These are phyloP conservation scores for Zygnema circumcarinatum DNA, from an alignment of 139 green algal species.

Conservation along the genomic window DNA sequence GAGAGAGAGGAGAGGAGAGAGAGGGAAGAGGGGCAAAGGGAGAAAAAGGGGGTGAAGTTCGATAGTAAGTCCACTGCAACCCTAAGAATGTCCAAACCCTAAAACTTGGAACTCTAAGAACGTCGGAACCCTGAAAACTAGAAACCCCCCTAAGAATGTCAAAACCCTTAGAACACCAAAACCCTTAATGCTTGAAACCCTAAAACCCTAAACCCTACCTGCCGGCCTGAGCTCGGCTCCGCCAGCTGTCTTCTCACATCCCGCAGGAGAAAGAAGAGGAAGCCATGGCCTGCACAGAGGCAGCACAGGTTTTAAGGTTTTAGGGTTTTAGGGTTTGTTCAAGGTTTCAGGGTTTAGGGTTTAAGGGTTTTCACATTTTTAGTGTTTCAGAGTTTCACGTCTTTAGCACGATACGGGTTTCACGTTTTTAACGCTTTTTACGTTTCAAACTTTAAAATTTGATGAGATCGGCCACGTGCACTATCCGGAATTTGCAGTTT, in stretches of 20 bases:
- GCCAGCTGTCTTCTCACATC: no score
- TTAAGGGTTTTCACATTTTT: background rate
- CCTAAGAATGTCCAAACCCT: no score
- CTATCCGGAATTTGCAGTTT: background rate
- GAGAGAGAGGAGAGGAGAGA: no score
- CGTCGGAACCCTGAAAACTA: no score
- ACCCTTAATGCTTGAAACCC: no score
- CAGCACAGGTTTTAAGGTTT: background rate
- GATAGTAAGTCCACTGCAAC: background rate
- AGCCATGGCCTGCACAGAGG: background rate
- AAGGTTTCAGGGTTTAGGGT: constrained; percentile 1
- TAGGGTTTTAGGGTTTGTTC: no score
- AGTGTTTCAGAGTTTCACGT: background rate
- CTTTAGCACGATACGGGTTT: background rate
- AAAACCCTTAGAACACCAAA: no score
- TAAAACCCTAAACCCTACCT: no score
- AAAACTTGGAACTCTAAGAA: no score
- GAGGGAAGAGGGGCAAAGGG: no score
- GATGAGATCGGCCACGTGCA: background rate
- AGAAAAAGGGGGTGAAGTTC: background rate
- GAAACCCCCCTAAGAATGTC: no score
- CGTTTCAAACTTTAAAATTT: background rate
- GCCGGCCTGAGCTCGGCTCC: no score
- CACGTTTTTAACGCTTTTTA: background rate
- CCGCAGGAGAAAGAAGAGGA: background rate